Conservation (phyloP, 1,284 basidiomycete genomes). For the Cryptococcus sp. region DNA sequence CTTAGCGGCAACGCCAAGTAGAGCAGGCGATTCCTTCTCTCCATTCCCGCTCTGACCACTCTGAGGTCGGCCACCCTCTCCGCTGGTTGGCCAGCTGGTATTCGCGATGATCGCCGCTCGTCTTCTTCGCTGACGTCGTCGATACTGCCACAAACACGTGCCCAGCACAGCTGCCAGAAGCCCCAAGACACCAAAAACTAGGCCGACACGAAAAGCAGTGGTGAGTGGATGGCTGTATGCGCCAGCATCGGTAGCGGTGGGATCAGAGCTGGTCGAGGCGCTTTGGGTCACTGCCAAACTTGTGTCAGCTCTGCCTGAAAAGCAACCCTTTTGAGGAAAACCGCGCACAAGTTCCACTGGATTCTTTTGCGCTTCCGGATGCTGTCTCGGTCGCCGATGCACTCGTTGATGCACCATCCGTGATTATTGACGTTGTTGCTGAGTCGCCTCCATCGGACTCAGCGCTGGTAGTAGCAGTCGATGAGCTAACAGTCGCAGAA, state of each 20-base stretch:
- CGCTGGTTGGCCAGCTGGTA: constrained; percentile 11
- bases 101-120: background rate
- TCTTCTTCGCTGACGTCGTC: constrained; percentile 8
- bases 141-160: constrained; percentile 17
- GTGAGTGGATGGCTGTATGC: constrained; percentile 20
- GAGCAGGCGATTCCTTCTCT: constrained; percentile 3
- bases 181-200: constrained; percentile 21
- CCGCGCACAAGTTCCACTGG: too few relatives aligned
- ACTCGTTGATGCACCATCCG: too few relatives aligned
- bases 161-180: constrained; percentile 13
- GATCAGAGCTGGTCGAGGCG: background rate
- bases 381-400: too few relatives aligned
- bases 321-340: too few relatives aligned
- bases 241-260: constrained; percentile 15
- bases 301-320: too few relatives aligned
- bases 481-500: background rate
- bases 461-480: too few relatives aligned
- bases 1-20: too few relatives aligned
- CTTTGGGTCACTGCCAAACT: background rate
- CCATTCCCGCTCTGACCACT: constrained; percentile 25
- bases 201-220: constrained; percentile 17
- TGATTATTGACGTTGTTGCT: too few relatives aligned
- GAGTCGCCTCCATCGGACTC: too few relatives aligned
- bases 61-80: constrained; percentile 5
- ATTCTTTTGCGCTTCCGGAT: too few relatives aligned